Evolutionary conservation across 1,284 basidiomycete species (phyloP), one percentile per base, ranked within the genome.

Genomic region (Tilletia setariae): DNA sequence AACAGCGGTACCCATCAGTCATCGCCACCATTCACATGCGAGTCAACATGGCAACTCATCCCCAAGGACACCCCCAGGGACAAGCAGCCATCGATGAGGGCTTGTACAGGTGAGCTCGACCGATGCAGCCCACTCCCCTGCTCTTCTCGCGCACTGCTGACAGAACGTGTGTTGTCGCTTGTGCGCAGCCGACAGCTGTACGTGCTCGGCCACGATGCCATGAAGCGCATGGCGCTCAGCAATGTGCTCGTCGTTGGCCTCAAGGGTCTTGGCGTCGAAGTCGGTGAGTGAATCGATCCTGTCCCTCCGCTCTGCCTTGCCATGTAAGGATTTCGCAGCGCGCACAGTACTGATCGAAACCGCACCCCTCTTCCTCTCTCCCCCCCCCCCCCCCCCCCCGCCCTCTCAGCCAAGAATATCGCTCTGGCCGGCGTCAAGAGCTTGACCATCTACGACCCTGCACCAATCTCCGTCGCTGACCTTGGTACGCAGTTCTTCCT

Each of bases 181-280:
- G n/a, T 23, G 16, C 46, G 28, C 56, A 61, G 78, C 68, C 77
- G 80, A 44, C 80, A 82, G 71, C 78, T 82, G 62, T 82, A 82
- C 61, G 80, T 82, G 61, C 76, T 82, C 21, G 80, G 80, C 43
- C 79, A 81, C 72, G 80, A 82, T 73, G 95, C 95, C 59, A 98
- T 98, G 96, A 97, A 97, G 87, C 91, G 90, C 82, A 98, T 99
- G 96, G 95, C 96, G 8, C 87, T 88, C 32, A 98, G 94, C 67
- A 96, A 97, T 82, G 91, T 98, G 62, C 89, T 99, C 72, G 89
- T 99, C 75, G 90, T 97, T 56, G 96, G 96, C 40, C 85, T 95
- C 83, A 90, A 91, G 75, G 96, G 96, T 72, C 86, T 98, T 70
- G 96, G 96, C 70, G 93, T 93, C 68, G 96, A 99, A 85, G 96